Conservation (phyloP, 257 asterid genomes). For the Fraxinus pennsylvanica region DNA sequence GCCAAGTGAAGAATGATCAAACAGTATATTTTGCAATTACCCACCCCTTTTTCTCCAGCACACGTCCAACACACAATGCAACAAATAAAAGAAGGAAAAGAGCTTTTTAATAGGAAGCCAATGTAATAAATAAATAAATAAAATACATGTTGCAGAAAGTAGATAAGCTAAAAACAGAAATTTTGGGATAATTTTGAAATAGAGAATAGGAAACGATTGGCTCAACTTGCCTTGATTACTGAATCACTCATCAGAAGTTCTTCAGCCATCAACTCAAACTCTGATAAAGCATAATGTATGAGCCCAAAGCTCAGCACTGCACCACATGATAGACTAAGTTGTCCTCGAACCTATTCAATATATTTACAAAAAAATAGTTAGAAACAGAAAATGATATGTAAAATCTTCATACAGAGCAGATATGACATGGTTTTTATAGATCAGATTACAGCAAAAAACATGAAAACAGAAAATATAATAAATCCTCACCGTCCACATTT, state of each 20-base stretch:
- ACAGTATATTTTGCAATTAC: conserved; percentile 6
- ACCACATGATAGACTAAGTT: conserved; percentile 74
- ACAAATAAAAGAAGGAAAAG: conserved; percentile 5
- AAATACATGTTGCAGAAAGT: conserved; percentile 1
- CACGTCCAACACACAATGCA: neutral
- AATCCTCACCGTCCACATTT: conserved; percentile 4
- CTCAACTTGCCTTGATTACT: conserved; percentile 58
- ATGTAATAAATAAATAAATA: neutral
- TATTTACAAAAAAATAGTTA: conserved; percentile 16
- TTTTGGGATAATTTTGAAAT: conserved; percentile 13
- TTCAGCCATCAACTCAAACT: conserved; percentile 85
- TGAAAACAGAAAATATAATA: neutral
- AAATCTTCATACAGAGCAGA: conserved; percentile 4
- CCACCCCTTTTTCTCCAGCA: conserved; percentile 9
- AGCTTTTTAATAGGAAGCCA: conserved; percentile 3
- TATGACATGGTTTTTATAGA: conserved; percentile 15
- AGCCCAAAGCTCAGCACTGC: conserved; percentile 86
- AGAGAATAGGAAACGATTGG: conserved; percentile 13
- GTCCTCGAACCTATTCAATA: conserved; percentile 73
- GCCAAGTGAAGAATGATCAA: conserved; percentile 7
- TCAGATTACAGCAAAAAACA: conserved; percentile 20
- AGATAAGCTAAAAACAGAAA: conserved; percentile 5
- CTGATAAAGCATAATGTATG: conserved; percentile 62
- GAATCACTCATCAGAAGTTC: conserved; percentile 97
- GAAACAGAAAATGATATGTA: conserved; percentile 8